Evolutionary conservation across 441 rosid species (phyloP).

Genomic region (Erodium texanum): DNA sequence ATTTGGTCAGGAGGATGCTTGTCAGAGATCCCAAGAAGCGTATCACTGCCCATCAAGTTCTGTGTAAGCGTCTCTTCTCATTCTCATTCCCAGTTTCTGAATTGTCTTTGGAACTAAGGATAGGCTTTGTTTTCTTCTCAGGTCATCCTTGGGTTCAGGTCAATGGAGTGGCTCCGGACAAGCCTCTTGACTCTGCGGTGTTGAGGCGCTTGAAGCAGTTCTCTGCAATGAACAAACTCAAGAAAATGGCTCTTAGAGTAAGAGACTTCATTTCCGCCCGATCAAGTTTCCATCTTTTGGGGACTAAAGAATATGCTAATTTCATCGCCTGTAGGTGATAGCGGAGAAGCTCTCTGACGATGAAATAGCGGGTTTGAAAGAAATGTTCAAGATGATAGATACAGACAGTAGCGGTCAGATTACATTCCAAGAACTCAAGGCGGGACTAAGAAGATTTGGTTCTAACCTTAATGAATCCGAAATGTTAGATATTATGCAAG

Average conservation of each 20-base stretch:
- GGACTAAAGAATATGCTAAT: not conserved
- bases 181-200: slow-evolving; percentile 91
- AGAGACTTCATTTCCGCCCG: slow-evolving; percentile 9
- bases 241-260: slow-evolving; percentile 83
- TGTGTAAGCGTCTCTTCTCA: slow-evolving; percentile 37
- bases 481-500: slow-evolving; percentile 64
- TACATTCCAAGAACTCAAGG: slow-evolving; percentile 78
- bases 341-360: slow-evolving; percentile 89
- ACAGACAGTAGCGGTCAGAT: slow-evolving; percentile 78
- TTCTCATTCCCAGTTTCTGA: no score
- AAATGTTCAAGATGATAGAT: slow-evolving; percentile 98
- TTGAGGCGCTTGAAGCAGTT: slow-evolving; percentile 75
- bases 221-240: slow-evolving; percentile 93
- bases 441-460: slow-evolving; percentile 71
- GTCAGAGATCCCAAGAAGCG: slow-evolving; percentile 77
- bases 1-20: slow-evolving; percentile 79
- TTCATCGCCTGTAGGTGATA: slow-evolving; percentile 44
- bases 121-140: slow-evolving; percentile 15
- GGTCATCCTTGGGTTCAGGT: slow-evolving; percentile 96
- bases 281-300: not conserved
- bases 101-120: no score
- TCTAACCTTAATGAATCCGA: slow-evolving; percentile 72
- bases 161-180: slow-evolving; percentile 77
- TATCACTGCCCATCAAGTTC: slow-evolving; percentile 80
- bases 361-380: slow-evolving; percentile 80